phyloP scores from a whole-genome alignment of 208 protist genomes.

The Leishmania lainsoni region DNA sequence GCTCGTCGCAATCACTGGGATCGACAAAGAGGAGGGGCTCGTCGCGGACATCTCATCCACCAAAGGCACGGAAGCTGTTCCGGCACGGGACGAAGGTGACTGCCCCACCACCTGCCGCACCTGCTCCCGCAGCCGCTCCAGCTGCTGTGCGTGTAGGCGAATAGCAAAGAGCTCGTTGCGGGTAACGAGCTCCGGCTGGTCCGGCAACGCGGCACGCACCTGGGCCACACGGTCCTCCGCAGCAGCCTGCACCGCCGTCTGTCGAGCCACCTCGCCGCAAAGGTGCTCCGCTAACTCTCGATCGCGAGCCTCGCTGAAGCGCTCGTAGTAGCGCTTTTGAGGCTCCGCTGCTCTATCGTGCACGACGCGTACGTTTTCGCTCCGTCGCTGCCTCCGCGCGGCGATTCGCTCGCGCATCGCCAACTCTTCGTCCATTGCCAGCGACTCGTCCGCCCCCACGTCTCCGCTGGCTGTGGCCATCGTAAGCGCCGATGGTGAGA shows the following conservation, averaged over 20 bases:
- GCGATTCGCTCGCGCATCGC: conserved; percentile 20
- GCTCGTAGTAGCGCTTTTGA: background rate
- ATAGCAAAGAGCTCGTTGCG: conserved; percentile 17
- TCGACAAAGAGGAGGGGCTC: background rate
- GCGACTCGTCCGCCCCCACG: background rate
- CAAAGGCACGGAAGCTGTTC: background rate
- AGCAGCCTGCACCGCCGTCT: conserved; percentile 10
- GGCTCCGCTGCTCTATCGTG: background rate
- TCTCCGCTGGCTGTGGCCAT: background rate
- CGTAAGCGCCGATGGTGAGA: background rate
- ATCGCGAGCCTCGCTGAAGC: conserved; percentile 7
- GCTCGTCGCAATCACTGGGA: background rate
- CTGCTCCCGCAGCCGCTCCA: conserved; percentile 14
- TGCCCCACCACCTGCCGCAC: background rate
- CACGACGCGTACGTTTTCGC: background rate
- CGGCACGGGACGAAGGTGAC: background rate
- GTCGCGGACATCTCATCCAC: background rate
- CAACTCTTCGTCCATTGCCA: conserved; percentile 31
- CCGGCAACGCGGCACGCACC: conserved; percentile 1
- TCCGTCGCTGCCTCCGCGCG: conserved; percentile 7
- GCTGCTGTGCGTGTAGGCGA: conserved; percentile 20
- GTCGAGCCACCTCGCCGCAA: background rate
- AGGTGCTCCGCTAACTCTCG: conserved; percentile 4
- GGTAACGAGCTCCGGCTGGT: background rate
- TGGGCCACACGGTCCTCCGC: conserved; percentile 20